phyloP scores from a whole-genome alignment of 495 filamentous ascomycete genomes.

The Amorphotheca resinae region DNA sequence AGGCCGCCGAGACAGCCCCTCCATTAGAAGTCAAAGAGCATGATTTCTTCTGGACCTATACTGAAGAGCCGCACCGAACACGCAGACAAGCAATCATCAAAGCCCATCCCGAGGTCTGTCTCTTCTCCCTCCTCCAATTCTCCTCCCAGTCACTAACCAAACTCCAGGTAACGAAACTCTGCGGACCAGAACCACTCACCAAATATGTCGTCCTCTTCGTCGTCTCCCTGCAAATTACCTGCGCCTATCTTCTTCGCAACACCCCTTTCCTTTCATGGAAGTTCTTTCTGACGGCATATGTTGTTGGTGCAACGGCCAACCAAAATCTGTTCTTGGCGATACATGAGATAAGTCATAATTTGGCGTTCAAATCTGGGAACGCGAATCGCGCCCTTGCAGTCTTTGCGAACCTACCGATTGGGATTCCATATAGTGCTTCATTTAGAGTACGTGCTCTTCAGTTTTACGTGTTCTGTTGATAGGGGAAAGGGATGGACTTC shows the following conservation, averaged over 20 bases:
- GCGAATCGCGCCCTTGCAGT: constrained; percentile 81
- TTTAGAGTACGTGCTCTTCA: constrained; percentile 53
- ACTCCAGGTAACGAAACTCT: constrained; percentile 87
- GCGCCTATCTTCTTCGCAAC: constrained; percentile 68
- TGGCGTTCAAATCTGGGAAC: constrained; percentile 78
- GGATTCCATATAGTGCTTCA: constrained; percentile 87
- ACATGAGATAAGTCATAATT: constrained; percentile 97
- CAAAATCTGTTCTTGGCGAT: constrained; percentile 99
- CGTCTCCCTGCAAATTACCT: constrained; percentile 66
- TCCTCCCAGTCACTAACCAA: constrained; percentile 12
- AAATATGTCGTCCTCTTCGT: constrained; percentile 85
- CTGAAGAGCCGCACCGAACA: constrained; percentile 93
- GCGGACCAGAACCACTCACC: constrained; percentile 89
- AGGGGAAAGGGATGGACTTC: no score
- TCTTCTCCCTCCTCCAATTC: neutral
- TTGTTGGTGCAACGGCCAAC: constrained; percentile 91
- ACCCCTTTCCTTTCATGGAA: constrained; percentile 69
- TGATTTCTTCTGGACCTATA: constrained; percentile 84
- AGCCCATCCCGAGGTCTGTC: constrained; percentile 82
- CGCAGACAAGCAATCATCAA: constrained; percentile 90
- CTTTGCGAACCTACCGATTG: constrained; percentile 92
- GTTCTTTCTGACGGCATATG: constrained; percentile 79
- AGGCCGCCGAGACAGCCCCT: constrained; percentile 2
- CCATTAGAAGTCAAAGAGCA: constrained; percentile 15
- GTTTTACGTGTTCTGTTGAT: neutral